Percentiles rank a stretch among this genome's conserved stretches.
Evolutionary conservation across 257 asterid species (phyloP).

Genomic region (Petunia secreta): DNA sequence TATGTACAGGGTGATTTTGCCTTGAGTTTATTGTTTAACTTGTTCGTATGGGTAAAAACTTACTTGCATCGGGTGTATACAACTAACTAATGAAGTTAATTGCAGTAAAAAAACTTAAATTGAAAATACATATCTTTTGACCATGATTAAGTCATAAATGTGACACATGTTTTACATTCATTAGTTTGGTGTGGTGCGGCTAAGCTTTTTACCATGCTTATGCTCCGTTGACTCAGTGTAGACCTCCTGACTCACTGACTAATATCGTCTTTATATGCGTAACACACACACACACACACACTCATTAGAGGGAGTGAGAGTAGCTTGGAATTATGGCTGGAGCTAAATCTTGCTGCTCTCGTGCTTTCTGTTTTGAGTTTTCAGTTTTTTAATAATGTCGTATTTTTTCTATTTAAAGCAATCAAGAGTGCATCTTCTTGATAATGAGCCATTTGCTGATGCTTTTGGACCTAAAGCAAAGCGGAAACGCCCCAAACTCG

Average conservation of each 20-base stretch:
- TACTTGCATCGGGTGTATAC: too few species aligned
- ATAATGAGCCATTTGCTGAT: constrained; percentile 87
- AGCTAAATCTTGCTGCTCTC: neutral
- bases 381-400: neutral
- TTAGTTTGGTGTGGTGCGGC: too few species aligned
- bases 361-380: neutral
- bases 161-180: too few species aligned
- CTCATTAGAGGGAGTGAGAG: neutral
- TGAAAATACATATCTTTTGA: too few species aligned
- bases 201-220: neutral
- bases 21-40: neutral
- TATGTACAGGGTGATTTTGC: constrained; percentile 27
- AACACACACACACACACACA: neutral
- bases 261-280: neutral
- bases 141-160: too few species aligned
- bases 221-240: neutral
- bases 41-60: too few species aligned
- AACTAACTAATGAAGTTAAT: too few species aligned
- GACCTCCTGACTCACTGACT: neutral
- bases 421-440: constrained; percentile 93
- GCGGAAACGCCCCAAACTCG: constrained; percentile 80
- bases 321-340: neutral
- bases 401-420: constrained; percentile 54
- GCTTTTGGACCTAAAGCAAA: constrained; percentile 86
- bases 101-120: too few species aligned